Evolutionary conservation across 352 stramenopile species (phyloP).

Genomic region (Phytophthora europaea): DNA sequence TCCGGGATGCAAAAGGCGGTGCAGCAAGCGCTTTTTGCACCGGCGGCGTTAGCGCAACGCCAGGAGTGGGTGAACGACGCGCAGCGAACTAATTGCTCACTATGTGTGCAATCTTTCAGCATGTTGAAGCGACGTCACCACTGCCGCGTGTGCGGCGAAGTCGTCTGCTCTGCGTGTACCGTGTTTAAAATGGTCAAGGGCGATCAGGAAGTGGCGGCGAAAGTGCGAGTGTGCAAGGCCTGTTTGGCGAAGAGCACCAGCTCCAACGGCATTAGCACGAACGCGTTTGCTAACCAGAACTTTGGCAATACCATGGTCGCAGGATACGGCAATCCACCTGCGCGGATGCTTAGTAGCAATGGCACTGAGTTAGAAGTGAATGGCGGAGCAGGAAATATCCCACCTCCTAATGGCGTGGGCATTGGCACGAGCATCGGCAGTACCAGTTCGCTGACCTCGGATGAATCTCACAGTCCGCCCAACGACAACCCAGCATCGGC

Average conservation of each 20-base stretch:
- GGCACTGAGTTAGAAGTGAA: slow-evolving; percentile 45
- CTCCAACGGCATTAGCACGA: slow-evolving; percentile 18
- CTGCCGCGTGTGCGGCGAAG: slow-evolving; percentile 87
- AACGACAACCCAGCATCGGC: slow-evolving; percentile 42
- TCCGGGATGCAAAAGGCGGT: slow-evolving; percentile 66
- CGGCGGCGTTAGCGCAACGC: slow-evolving; percentile 63
- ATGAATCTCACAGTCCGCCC: slow-evolving; percentile 54
- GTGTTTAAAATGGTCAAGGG: slow-evolving; percentile 82
- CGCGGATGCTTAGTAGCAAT: slow-evolving; percentile 38
- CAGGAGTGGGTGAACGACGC: slow-evolving; percentile 87
- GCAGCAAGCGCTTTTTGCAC: slow-evolving; percentile 80
- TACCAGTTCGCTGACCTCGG: slow-evolving; percentile 62
- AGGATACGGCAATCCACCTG: slow-evolving; percentile 27
- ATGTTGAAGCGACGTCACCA: slow-evolving; percentile 90
- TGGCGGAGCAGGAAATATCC: slow-evolving; percentile 3
- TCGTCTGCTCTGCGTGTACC: slow-evolving; percentile 85
- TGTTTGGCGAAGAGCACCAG: slow-evolving; percentile 76
- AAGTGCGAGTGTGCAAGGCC: slow-evolving; percentile 84
- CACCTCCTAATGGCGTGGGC: slow-evolving; percentile 21
- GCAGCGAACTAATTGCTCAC: slow-evolving; percentile 81
- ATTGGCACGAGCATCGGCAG: slow-evolving; percentile 48
- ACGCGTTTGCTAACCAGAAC: slow-evolving; percentile 14
- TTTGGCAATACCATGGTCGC: slow-evolving; percentile 34
- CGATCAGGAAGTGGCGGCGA: slow-evolving; percentile 54
- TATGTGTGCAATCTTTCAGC: slow-evolving; percentile 82